Evolutionary conservation across 1,284 basidiomycete species (phyloP).

Genomic region (Prillingera fragicola): DNA sequence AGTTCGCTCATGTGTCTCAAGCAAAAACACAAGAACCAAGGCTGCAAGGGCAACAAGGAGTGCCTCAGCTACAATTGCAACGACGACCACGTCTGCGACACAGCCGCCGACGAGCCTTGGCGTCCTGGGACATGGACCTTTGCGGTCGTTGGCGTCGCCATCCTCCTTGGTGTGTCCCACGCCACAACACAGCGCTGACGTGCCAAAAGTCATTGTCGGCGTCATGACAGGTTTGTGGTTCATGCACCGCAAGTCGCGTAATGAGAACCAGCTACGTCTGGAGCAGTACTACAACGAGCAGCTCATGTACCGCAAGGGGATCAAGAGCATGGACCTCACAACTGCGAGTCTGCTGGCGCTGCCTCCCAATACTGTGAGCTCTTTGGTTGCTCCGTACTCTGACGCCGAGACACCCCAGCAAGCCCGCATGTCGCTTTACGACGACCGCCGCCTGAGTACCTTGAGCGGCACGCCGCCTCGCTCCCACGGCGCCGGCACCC

Average conservation of each 20-base stretch:
- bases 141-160: slow-evolving; percentile 63
- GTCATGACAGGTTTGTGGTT: slow-evolving; percentile 64
- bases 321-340: slow-evolving; percentile 48
- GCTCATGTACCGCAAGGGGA: slow-evolving; percentile 49
- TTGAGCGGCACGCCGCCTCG: too few species aligned
- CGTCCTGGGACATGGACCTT: slow-evolving; percentile 66
- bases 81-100: slow-evolving; percentile 56
- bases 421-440: slow-evolving; percentile 23
- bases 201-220: slow-evolving; percentile 59
- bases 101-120: slow-evolving; percentile 58
- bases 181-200: background rate
- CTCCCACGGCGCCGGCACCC: too few species aligned
- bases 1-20: slow-evolving; percentile 52
- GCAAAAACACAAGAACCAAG: slow-evolving; percentile 55
- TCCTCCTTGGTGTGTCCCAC: slow-evolving; percentile 58
- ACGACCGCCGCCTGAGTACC: slow-evolving; percentile 14
- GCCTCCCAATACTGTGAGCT: slow-evolving; percentile 29
- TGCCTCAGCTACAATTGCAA: slow-evolving; percentile 71
- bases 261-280: slow-evolving; percentile 69
- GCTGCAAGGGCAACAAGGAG: slow-evolving; percentile 76
- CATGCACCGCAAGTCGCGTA: slow-evolving; percentile 64
- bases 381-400: too few species aligned
- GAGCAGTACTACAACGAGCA: slow-evolving; percentile 76
- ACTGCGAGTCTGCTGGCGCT: slow-evolving; percentile 42
- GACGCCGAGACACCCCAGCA: slow-evolving; percentile 21